Base-by-base conservation (phyloP, 495 filamentous ascomycete species). In the Astrocystis sublimbata region DNA sequence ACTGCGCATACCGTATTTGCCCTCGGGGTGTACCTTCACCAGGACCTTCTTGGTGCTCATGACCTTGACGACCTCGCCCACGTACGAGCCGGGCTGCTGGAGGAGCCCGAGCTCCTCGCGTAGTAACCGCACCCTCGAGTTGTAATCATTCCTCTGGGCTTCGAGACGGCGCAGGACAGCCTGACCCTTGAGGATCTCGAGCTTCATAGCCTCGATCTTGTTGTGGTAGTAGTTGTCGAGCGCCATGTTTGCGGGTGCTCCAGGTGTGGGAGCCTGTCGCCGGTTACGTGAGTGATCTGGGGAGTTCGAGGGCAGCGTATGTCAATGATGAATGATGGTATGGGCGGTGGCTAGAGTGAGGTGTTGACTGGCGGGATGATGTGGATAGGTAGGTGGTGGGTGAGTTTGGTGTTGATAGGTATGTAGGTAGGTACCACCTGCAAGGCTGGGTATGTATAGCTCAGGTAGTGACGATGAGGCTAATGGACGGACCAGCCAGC, bases 21-120 rank as follows among this genome's bases (percentile, higher is more conserved):
- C 94, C 76, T 99, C 94, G 15, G 94, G 94, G 77, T 99, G 94
- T 63, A 99, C 94, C 76, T 99, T 99, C 57, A 99, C 94, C 40
- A 99, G 79, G 31, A 99, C 93, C 79, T 98, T 97, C 78, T 99
- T 99, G 64, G 94, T 99, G 73, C 96, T 87, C 94, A 99, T 99
- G 56, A 98, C 94, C 81, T 98, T 98, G 63, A 99, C 94, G 45
- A 99, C 94, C 79, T 99, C 94, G 38, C 94, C 94, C 43, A 99
- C 94, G 69, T 99, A 98, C 7, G 94, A 98, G 31, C 96, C 94
- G 19, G 94, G 94, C 73, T 98, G 94, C 75, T 98, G 94, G 61
- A 98, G 81, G 65, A 98, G 82, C 54, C 94, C 94, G 15, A 98
- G 86, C 83, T 98, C 94, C 80, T 99, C 94, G 68, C 94, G 85